Evolutionary conservation across 1,139 yeast species (phyloP), one percentile per base, ranked within the genome.

Genomic region (Kurtzmaniella natalensis): DNA sequence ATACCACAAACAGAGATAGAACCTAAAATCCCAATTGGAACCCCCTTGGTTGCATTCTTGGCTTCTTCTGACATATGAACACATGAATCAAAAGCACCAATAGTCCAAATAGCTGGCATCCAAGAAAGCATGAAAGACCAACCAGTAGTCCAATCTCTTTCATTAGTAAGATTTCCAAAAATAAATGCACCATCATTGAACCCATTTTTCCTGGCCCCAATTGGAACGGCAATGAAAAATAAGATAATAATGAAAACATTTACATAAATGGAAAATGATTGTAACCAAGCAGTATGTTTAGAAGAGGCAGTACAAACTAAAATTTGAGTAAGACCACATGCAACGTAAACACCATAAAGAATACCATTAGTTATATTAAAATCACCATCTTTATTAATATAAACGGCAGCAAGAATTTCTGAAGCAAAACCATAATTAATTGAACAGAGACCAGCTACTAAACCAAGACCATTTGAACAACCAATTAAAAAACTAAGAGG

Each of bases 21-120:
- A 3, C 68, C 67, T 16, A 59, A 45, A 16, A 63, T 81, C 20
- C 87, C 89, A 28, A 73, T 56, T 8, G 89, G 87, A 13, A 81
- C 80, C n/a, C 85, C 76, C 35, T 61, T 64, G 17, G 78, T 66
- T 9, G 89, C 86, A 47, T 78, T 74, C 28, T 65, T 63, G 18
- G 84, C 83, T 51, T 82, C 89, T 53, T 82, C 92, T 18, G 80
- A 69, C 72, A 80, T 75, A 54, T 81, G 89, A 32, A 81, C 78
- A 44, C 82, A 78, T 5, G 83, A 74, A 51, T 81, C 89, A 49
- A 79, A 81, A 0, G 84, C 79, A 42, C 80, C 79, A 46, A 76
- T 76, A 11, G 79, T 73, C 82, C 82, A 76, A 33, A 74, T 73
- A 1, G 83, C 80, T 2, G 85, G 78, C 70, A 79, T 70, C 71